Evolutionary conservation across 257 asterid genomes (phyloP).

Genomic region (Lycium barbarum): DNA sequence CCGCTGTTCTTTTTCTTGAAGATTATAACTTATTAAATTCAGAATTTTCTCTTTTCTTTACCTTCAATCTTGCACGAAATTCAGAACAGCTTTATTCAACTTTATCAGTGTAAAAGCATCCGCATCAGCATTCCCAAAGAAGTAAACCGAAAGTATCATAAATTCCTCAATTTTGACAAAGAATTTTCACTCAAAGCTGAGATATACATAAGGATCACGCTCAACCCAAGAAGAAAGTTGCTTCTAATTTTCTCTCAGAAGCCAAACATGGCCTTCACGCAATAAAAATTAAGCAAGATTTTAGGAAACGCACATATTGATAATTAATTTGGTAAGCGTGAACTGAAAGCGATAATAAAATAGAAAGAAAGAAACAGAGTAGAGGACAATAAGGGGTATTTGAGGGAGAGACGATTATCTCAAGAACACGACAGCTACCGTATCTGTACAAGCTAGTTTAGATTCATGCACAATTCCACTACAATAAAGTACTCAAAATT

Average conservation of each 20-base stretch:
- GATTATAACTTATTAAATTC: constrained; percentile 27
- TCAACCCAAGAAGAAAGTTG: background rate
- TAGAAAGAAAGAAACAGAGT: background rate
- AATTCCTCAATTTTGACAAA: background rate
- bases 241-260: background rate
- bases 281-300: constrained; percentile 10
- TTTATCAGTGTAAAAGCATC: constrained; percentile 40
- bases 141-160: constrained; percentile 42
- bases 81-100: constrained; percentile 34
- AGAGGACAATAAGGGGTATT: constrained; percentile 36
- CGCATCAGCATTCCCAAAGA: constrained; percentile 28
- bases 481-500: background rate
- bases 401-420: constrained; percentile 13
- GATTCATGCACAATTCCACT: constrained; percentile 21
- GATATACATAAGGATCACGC: background rate
- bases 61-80: constrained; percentile 45
- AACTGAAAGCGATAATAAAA: constrained; percentile 19
- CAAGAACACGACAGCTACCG: constrained; percentile 32
- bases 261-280: constrained; percentile 13
- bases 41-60: constrained; percentile 47
- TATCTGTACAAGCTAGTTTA: constrained; percentile 21
- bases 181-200: background rate
- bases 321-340: constrained; percentile 19
- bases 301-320: background rate
- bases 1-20: constrained; percentile 4